phyloP scores from a whole-genome alignment of 2,329 filamentous ascomycete species.

The Nannizziopsis arthrosporioides region DNA sequence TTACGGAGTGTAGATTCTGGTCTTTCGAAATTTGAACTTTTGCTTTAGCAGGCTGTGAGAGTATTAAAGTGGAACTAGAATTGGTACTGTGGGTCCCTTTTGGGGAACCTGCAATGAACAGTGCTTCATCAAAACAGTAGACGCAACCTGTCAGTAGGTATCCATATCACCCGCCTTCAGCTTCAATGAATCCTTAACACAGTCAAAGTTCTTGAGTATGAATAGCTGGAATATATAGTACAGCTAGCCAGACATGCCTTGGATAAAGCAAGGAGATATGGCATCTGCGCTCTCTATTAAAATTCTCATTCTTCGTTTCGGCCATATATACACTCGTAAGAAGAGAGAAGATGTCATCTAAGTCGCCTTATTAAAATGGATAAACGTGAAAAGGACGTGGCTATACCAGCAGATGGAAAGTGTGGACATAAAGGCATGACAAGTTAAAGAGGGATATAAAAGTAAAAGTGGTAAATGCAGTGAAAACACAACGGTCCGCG shows the following conservation, averaged over 20 bases:
- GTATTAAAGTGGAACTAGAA: too few relatives aligned
- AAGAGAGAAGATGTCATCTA: not conserved
- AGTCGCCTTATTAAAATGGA: conserved; percentile 1
- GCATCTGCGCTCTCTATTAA: not conserved
- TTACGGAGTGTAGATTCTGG: too few relatives aligned
- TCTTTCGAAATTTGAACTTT: too few relatives aligned
- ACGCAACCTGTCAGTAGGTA: too few relatives aligned
- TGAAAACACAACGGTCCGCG: not conserved
- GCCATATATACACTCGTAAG: conserved; percentile 6
- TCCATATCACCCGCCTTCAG: too few relatives aligned
- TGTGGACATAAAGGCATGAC: conserved; percentile 5
- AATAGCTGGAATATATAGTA: too few relatives aligned
- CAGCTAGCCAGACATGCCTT: not conserved
- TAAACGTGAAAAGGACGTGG: not conserved
- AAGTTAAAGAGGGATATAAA: not conserved
- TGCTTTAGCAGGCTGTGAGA: too few relatives aligned
- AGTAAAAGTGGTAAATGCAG: not conserved
- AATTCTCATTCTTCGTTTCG: conserved; percentile 10
- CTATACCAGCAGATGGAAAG: not conserved
- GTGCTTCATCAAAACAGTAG: too few relatives aligned
- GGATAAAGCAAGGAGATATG: not conserved
- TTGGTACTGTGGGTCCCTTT: too few relatives aligned
- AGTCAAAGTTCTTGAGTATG: too few relatives aligned
- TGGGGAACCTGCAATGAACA: too few relatives aligned
- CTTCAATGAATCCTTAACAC: too few relatives aligned